Evolutionary conservation across 2,329 filamentous ascomycete species (phyloP), one percentile per base, ranked within the genome.

Genomic region (Colletotrichum spinosum): DNA sequence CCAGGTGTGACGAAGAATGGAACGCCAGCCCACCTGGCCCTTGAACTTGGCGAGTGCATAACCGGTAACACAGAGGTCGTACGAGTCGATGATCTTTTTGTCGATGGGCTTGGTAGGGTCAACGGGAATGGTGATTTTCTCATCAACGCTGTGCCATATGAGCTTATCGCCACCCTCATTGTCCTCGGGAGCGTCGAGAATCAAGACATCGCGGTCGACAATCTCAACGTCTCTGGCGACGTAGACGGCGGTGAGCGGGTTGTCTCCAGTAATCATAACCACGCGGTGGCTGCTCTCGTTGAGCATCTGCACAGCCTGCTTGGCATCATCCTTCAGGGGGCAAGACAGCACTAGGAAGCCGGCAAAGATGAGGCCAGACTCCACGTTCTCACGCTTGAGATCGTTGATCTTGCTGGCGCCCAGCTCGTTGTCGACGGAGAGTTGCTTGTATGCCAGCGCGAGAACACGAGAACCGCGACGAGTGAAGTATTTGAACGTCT

Each of bases 191-290:
- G 95, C 93, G 76, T 99, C 96, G 34, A 99, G 85, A 71, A 99
- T 98, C 65, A 98, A 86, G 58, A 96, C 93, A 39, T 98, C 94
- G 61, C 96, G 91, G 74, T 99, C 96, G 13, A 99, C 94, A 77
- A 99, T 99, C 77, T 99, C 96, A 34, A 99, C 96, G 77, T 97
- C 91, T 67, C 91, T 90, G 13, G 96, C 96, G 61, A 99, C 96
- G 75, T 99, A 95, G 10, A 97, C 93, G 69, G 96, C 96, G 45
- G 96, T 99, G 56, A 99, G 86, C 11, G 96, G 95, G 77, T 99
- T 99, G 78, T 99, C 96, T 75, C 96, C 96, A 66, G 96, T 99
- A 70, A 99, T 99, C 96, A 99, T 99, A 71, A 99, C 92, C 51
- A 97, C 94, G 72, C 96, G 93, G 78, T 99, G 96, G 80, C 94